phyloP scores from a whole-genome alignment of 2,329 filamentous ascomycete genomes.

The Myriangium duriaei region DNA sequence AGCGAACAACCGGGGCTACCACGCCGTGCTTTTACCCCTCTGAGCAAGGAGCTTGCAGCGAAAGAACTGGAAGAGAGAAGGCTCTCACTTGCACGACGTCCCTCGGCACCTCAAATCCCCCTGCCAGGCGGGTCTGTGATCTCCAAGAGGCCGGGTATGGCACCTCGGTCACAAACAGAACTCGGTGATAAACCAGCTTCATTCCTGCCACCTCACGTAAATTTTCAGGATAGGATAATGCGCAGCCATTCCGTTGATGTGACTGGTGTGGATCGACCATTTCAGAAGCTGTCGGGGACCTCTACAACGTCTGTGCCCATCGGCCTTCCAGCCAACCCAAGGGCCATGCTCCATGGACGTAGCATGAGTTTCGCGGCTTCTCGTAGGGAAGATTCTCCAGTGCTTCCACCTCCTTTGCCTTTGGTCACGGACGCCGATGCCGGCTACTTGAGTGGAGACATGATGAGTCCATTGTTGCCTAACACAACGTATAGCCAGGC shows the following conservation, averaged over 20 bases:
- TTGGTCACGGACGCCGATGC: slow-evolving; percentile 24
- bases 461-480: slow-evolving; percentile 34
- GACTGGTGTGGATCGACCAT: slow-evolving; percentile 29
- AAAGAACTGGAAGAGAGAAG: slow-evolving; percentile 81
- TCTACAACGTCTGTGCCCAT: slow-evolving; percentile 45
- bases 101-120: slow-evolving; percentile 67
- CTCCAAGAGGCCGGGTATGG: slow-evolving; percentile 27
- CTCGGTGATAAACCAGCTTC: slow-evolving; percentile 33
- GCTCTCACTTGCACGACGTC: slow-evolving; percentile 67
- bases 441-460: background rate
- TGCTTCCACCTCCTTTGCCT: slow-evolving; percentile 24
- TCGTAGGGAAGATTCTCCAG: background rate
- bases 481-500: slow-evolving; percentile 34
- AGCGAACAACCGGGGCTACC: background rate
- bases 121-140: slow-evolving; percentile 48
- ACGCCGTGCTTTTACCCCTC: background rate
- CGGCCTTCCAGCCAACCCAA: slow-evolving; percentile 80
- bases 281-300: slow-evolving; percentile 24
- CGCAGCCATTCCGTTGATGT: slow-evolving; percentile 57
- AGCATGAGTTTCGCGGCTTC: slow-evolving; percentile 37
- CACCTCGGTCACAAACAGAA: slow-evolving; percentile 25
- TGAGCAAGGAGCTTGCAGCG: slow-evolving; percentile 41
- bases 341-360: slow-evolving; percentile 73
- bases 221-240: slow-evolving; percentile 27
- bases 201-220: slow-evolving; percentile 22